A percentile compares a stretch with the other conserved stretches of the same genome.
Conservation (phyloP, 805 yeast genomes). For the Wickerhamomyces bovis region DNA sequence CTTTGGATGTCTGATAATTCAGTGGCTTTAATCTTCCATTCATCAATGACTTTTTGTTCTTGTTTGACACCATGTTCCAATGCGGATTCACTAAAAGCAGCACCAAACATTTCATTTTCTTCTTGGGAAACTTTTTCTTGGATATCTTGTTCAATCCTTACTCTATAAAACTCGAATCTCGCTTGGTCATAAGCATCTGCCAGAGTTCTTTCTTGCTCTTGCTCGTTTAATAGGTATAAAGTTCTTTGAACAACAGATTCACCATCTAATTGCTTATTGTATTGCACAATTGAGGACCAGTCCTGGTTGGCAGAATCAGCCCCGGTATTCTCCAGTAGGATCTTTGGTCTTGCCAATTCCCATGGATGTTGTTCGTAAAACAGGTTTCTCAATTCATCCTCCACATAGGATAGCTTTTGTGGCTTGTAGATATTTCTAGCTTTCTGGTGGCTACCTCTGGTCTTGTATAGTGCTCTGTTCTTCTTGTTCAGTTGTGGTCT, state of each 20-base stretch:
- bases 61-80: constrained; percentile 61
- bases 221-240: constrained; percentile 41
- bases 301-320: constrained; percentile 48
- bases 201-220: constrained; percentile 24
- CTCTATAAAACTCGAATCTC: constrained; percentile 78
- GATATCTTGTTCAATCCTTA: constrained; percentile 79
- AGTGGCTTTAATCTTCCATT: constrained; percentile 69
- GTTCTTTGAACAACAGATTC: constrained; percentile 82
- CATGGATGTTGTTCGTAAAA: constrained; percentile 96
- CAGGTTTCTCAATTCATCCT: constrained; percentile 75
- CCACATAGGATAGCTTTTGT: constrained; percentile 28
- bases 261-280: constrained; percentile 74
- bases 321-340: constrained; percentile 70
- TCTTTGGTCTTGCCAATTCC: constrained; percentile 91
- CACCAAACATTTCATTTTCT: constrained; percentile 83
- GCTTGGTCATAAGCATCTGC: constrained; percentile 78
- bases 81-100: constrained; percentile 56
- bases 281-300: constrained; percentile 77
- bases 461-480: constrained; percentile 25
- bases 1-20: constrained; percentile 41
- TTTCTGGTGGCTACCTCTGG: constrained; percentile 19
- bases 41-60: constrained; percentile 66
- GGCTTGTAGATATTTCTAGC: constrained; percentile 12
- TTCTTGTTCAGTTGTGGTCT: constrained; percentile 14
- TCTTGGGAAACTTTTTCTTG: constrained; percentile 68